Evolutionary conservation across 2,329 filamentous ascomycete species (phyloP).

Genomic region (Fusarium phyllophilum): DNA sequence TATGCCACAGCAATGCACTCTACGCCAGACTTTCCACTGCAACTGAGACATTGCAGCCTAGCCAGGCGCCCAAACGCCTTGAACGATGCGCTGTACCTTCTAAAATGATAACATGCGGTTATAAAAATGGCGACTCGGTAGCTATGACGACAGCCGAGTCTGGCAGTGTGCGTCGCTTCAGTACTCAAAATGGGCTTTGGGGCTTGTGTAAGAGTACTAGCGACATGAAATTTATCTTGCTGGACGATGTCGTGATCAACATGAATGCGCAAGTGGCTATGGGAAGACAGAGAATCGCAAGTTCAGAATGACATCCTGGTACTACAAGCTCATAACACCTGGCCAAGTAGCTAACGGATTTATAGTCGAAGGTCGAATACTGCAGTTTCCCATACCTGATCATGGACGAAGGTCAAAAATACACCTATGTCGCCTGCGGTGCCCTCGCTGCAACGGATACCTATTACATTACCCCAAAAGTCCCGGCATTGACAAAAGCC

Average conservation of each 20-base stretch:
- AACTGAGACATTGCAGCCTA: constrained; percentile 23
- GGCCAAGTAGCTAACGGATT: not conserved
- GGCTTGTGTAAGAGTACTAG: constrained; percentile 47
- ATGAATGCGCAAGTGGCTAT: constrained; percentile 47
- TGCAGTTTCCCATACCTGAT: constrained; percentile 51
- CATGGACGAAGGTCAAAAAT: constrained; percentile 46
- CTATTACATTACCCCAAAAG: constrained; percentile 33
- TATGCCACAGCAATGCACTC: not conserved
- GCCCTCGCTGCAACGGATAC: constrained; percentile 40
- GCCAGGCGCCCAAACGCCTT: not conserved
- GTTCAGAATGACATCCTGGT: constrained; percentile 51
- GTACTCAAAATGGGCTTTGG: constrained; percentile 48
- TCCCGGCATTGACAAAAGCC: not conserved
- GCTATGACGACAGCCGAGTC: constrained; percentile 42
- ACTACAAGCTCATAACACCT: not conserved
- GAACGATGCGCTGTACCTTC: constrained; percentile 15
- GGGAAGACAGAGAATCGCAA: constrained; percentile 33
- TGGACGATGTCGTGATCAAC: constrained; percentile 49
- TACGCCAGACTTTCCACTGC: not conserved
- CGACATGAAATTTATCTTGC: constrained; percentile 43
- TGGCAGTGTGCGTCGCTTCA: constrained; percentile 50
- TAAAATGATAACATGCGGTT: constrained; percentile 44
- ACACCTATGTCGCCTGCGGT: constrained; percentile 51
- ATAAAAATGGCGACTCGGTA: constrained; percentile 43
- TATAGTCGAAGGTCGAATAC: constrained; percentile 19